Percentiles rank a stretch among this genome's conserved stretches.
Conservation (phyloP, 208 protist genomes). For the Trypanosoma melophagium region DNA sequence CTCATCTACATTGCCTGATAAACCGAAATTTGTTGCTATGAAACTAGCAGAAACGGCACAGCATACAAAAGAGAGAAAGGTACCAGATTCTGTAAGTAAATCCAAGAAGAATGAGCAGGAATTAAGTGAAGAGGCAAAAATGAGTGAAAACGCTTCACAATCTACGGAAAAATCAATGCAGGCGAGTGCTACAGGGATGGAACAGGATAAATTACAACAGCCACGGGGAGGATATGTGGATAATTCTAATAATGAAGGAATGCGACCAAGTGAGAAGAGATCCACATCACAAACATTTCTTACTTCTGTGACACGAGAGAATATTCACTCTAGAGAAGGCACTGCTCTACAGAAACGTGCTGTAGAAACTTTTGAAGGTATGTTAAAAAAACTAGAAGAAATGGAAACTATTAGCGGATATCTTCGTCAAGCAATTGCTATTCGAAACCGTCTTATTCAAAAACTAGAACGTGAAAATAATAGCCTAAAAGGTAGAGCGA, state of each 20-base stretch:
- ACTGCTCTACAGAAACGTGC: conserved; percentile 2
- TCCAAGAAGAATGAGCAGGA: neutral
- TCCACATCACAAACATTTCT: neutral
- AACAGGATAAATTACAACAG: no score
- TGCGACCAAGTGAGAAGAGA: neutral
- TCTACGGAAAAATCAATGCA: neutral
- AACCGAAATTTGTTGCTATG: conserved; percentile 44
- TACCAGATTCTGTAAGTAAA: neutral
- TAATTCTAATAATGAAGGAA: neutral
- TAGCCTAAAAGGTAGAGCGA: conserved; percentile 56
- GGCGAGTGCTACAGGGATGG: no score
- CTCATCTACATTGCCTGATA: conserved; percentile 5
- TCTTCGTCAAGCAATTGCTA: conserved; percentile 69
- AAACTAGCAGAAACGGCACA: conserved; percentile 50
- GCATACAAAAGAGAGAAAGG: conserved; percentile 30
- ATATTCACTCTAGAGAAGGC: neutral
- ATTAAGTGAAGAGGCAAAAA: neutral
- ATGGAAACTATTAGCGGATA: conserved; percentile 76
- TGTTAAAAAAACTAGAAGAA: conserved; percentile 73
- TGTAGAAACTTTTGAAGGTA: conserved; percentile 55
- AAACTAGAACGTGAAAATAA: conserved; percentile 65
- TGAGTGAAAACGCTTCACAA: neutral
- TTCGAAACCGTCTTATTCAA: conserved; percentile 60
- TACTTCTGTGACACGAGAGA: neutral
- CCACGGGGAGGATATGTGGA: no score